Base-by-base conservation (phyloP, 1,139 yeast genomes). In the Suhomyces guaymorum region DNA sequence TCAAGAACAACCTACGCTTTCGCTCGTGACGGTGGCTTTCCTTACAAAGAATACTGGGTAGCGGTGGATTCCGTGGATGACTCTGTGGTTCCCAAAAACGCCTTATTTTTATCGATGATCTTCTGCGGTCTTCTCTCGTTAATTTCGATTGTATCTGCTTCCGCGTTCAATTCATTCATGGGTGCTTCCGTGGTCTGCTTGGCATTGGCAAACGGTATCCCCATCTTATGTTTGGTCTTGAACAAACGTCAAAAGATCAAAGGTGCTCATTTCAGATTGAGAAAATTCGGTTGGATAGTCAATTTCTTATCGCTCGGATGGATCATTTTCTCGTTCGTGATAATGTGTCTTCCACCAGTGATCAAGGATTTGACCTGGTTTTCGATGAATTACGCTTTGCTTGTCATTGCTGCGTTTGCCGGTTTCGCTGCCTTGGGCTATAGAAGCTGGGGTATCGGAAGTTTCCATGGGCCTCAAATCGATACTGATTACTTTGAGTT, bases 1-100 rank as follows among this genome's bases (percentile, higher is more conserved):
- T 85, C 95, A 5, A 78, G 96, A 65, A 80, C 87, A 22, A 84
- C 90, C 1, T 88, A 80, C 64, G 88, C 95, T 10, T 81, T 88
- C 61, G 87, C 95, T 34, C 78, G 97, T 59, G 97, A 88, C 56
- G 89, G 85, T 29, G 96, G 94, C 0, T 63, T 88, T 30, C 96
- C 96, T 0, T 79, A 72, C 47, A 76, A 81, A 40, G 66, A 73
- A 8, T 55, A 73, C 24, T 84, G 89, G 84, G 73, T 79, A 4
- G 73, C 74, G 46, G 87, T 86, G 26, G 81, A 82, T 44, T 66
- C 77, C 2, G 58, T 64, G 9, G 82, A 82, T 31, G 77, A 74
- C 42, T 70, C 66, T 38, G 66, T 62, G 8, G 80, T 84, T 15
- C 96, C 95, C 1, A 79, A 75, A 46, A 80, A 85, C 56, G 87